A percentile compares a stretch with the other conserved stretches of the same genome.
Conservation (phyloP, 139 green algal species). For the Volvox reticuliferus region DNA sequence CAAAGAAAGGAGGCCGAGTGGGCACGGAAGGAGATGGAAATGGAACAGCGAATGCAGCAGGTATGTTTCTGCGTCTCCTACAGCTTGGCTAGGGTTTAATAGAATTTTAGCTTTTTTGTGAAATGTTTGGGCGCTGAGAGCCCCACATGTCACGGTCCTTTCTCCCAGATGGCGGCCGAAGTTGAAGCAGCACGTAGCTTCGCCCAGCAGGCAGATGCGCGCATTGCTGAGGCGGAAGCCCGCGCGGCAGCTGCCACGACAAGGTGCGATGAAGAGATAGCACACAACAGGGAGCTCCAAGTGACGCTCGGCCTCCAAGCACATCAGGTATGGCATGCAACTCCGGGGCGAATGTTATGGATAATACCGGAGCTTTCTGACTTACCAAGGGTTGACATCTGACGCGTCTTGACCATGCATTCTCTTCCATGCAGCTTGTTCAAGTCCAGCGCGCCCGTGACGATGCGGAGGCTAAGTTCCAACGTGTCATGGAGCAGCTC, state of each 20-base stretch:
- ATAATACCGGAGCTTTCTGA: no score
- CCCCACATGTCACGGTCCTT: no score
- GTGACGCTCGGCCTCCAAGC: slow-evolving; percentile 22
- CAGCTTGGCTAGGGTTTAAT: no score
- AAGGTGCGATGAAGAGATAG: background rate
- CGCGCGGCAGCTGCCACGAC: background rate
- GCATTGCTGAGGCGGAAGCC: background rate
- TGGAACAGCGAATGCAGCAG: slow-evolving; percentile 2
- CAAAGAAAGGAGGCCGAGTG: background rate
- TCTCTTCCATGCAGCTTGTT: background rate
- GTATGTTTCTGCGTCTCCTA: background rate
- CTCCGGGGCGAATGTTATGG: no score
- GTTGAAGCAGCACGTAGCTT: background rate
- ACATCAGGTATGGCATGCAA: slow-evolving; percentile 18
- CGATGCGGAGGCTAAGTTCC: slow-evolving; percentile 25
- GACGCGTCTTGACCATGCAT: background rate
- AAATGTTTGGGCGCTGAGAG: no score
- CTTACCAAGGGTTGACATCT: no score
- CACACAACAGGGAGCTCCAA: background rate
- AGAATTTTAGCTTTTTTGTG: no score
- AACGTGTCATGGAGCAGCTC: slow-evolving; percentile 47
- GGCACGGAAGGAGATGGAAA: background rate
- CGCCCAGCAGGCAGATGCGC: background rate
- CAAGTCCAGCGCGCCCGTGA: background rate
- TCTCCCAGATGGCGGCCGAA: slow-evolving; percentile 10